Conservation (phyloP, 306 rosid genomes). For the Vigna radiata region DNA sequence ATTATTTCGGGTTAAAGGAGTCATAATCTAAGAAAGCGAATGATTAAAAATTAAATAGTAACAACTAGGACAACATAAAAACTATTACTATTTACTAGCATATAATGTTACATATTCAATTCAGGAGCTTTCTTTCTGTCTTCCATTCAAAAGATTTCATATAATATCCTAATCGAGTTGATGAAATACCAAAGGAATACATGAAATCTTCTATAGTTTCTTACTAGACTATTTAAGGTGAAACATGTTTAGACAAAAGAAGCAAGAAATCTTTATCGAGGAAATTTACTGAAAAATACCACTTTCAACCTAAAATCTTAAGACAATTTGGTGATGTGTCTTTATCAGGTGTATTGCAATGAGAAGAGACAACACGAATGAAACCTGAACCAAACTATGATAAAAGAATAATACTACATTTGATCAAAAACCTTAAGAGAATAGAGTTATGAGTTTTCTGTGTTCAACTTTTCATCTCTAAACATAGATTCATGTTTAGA, state of each 20-base stretch:
- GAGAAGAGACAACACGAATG: too few relatives aligned
- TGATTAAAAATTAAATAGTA: background rate
- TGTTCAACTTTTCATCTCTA: too few relatives aligned
- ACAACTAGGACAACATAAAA: background rate
- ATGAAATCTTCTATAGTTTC: background rate
- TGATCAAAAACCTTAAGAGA: too few relatives aligned
- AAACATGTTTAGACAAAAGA: background rate
- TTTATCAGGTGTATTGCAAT: too few relatives aligned
- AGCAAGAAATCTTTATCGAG: background rate
- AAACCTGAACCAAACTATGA: too few relatives aligned
- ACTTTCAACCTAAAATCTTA: too few relatives aligned
- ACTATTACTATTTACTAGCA: background rate
- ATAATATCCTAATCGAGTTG: conserved; percentile 14
- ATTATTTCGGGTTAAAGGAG: background rate
- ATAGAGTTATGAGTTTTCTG: too few relatives aligned
- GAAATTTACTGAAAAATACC: too few relatives aligned
- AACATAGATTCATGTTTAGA: too few relatives aligned
- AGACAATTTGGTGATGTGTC: too few relatives aligned
- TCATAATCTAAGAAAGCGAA: conserved; percentile 3
- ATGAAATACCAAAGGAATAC: background rate
- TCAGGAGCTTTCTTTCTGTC: background rate
- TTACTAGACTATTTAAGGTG: background rate
- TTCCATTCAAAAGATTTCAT: conserved; percentile 1
- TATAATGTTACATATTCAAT: background rate
- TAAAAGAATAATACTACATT: too few relatives aligned